Conservation (phyloP, 2,329 filamentous ascomycete species). For the Diaporthe batatas region DNA sequence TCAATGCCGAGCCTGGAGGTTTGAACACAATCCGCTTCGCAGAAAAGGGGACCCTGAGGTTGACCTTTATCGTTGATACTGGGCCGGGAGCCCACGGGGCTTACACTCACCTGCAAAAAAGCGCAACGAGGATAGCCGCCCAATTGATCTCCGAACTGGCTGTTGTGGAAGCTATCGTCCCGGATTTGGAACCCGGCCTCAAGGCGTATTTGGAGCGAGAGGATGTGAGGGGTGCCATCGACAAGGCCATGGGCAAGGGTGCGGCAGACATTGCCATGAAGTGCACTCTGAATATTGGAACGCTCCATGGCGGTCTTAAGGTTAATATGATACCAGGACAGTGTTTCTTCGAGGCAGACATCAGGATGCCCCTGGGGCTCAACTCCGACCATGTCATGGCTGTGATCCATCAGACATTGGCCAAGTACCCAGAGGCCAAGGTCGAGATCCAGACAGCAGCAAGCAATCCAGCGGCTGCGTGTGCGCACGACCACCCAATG, state of each 20-base stretch:
- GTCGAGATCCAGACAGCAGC: conserved; percentile 50
- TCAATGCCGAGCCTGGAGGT: conserved; percentile 56
- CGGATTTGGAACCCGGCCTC: conserved; percentile 43
- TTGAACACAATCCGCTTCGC: conserved; percentile 54
- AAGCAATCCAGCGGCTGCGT: conserved; percentile 51
- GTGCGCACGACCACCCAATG: conserved; percentile 51
- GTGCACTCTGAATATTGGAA: conserved; percentile 57
- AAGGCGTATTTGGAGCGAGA: conserved; percentile 48
- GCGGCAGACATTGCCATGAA: conserved; percentile 50
- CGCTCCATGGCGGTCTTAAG: conserved; percentile 56
- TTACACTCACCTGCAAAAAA: conserved; percentile 54
- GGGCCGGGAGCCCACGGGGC: conserved; percentile 54
- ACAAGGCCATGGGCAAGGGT: conserved; percentile 54
- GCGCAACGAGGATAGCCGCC: conserved; percentile 53
- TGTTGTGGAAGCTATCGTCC: conserved; percentile 36
- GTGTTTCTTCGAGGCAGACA: conserved; percentile 56
- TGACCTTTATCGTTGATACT: conserved; percentile 52
- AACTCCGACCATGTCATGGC: conserved; percentile 47
- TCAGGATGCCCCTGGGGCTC: conserved; percentile 56
- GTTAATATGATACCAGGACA: conserved; percentile 57
- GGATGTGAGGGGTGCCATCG: conserved; percentile 50
- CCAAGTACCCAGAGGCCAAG: conserved; percentile 48
- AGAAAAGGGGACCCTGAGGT: conserved; percentile 57
- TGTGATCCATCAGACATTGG: conserved; percentile 48
- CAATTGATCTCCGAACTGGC: conserved; percentile 27